Evolutionary conservation across 2,329 filamentous ascomycete species (phyloP).

Genomic region (Hypoxylon sp.): DNA sequence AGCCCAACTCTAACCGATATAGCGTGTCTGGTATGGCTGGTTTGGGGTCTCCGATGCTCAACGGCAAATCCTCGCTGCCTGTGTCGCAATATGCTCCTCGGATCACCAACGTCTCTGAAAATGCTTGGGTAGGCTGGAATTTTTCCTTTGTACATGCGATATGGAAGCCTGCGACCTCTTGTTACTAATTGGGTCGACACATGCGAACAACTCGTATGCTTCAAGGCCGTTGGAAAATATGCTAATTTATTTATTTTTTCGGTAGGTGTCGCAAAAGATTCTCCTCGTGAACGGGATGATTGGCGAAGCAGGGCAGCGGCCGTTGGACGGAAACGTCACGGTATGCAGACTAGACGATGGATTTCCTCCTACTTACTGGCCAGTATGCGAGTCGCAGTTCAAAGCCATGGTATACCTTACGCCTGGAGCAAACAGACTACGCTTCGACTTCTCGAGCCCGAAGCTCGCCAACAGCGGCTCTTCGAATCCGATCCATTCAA

Average conservation of each 20-base stretch:
- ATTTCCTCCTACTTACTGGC: conserved; percentile 86
- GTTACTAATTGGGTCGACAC: neutral
- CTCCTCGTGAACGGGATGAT: conserved; percentile 83
- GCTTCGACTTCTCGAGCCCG: conserved; percentile 86
- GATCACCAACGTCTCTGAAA: conserved; percentile 80
- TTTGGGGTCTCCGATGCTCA: conserved; percentile 62
- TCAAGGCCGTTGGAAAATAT: conserved; percentile 36
- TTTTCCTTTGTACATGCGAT: conserved; percentile 24
- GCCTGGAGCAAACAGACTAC: conserved; percentile 86
- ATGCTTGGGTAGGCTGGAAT: conserved; percentile 75
- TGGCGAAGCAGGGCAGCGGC: conserved; percentile 72
- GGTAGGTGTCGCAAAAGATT: conserved; percentile 88
- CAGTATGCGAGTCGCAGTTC: conserved; percentile 87
- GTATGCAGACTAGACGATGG: conserved; percentile 83
- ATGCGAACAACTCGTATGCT: conserved; percentile 11
- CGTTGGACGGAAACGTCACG: conserved; percentile 80
- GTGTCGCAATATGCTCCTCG: conserved; percentile 83
- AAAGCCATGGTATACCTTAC: conserved; percentile 91
- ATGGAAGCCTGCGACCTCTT: neutral
- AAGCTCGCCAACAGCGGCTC: conserved; percentile 76
- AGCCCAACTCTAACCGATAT: conserved; percentile 61
- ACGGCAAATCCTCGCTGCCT: conserved; percentile 63
- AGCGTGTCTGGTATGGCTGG: conserved; percentile 72
- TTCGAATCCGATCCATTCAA: conserved; percentile 75
- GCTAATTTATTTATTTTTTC: conserved; percentile 24